Evolutionary conservation across 495 filamentous ascomycete genomes (phyloP).

Genomic region (Chlorociboria aeruginascens): DNA sequence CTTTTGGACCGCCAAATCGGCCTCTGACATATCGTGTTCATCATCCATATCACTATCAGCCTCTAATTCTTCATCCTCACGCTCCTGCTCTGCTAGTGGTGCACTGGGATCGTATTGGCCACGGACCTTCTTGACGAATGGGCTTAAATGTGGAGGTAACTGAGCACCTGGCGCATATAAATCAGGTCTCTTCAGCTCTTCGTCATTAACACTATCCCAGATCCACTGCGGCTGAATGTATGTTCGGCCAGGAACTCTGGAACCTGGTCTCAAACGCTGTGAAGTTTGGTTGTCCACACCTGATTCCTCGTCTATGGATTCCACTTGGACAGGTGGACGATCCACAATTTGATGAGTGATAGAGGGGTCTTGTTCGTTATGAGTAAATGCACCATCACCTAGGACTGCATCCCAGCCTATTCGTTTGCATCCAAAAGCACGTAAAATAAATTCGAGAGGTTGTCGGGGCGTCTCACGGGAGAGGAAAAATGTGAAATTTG

Average conservation of each 20-base stretch:
- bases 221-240: conserved; percentile 98
- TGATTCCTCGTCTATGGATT: conserved; percentile 44
- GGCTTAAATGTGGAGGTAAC: conserved; percentile 87
- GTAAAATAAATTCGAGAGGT: conserved; percentile 85
- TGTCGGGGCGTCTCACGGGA: conserved; percentile 88
- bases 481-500: conserved; percentile 79
- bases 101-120: conserved; percentile 82
- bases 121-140: conserved; percentile 79
- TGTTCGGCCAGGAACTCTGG: conserved; percentile 72
- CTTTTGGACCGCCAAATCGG: conserved; percentile 20
- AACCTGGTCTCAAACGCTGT: conserved; percentile 38
- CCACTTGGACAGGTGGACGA: conserved; percentile 58
- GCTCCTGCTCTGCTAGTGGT: conserved; percentile 68
- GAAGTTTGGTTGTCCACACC: conserved; percentile 45
- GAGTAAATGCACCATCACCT: conserved; percentile 85
- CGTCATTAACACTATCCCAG: conserved; percentile 90
- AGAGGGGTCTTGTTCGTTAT: conserved; percentile 68
- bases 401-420: conserved; percentile 86
- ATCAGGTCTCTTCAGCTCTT: conserved; percentile 74
- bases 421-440: conserved; percentile 89
- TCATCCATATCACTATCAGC: conserved; percentile 40
- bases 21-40: conserved; percentile 25
- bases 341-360: conserved; percentile 98
- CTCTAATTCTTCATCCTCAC: conserved; percentile 62
- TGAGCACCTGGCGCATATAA: conserved; percentile 81